Percentiles rank a stretch among this genome's conserved stretches.
These are phyloP conservation scores for Canavalia gladiata DNA, from an alignment of 306 rosid genomes.

Conservation along the genomic window DNA sequence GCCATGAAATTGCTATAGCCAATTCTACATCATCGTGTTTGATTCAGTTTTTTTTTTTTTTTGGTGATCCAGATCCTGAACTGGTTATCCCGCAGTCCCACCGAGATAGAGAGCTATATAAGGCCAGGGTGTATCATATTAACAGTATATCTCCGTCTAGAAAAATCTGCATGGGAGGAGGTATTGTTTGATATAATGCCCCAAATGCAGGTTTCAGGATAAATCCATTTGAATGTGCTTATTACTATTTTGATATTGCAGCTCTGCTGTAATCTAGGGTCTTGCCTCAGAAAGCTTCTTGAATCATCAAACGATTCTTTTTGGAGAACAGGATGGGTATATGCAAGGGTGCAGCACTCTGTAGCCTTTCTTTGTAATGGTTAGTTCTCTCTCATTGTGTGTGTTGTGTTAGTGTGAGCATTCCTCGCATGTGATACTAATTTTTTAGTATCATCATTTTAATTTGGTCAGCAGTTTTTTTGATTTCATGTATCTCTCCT, in stretches of 20 bases:
- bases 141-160: constrained; percentile 71
- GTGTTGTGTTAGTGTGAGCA: constrained; percentile 39
- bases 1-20: constrained; percentile 41
- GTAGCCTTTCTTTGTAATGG: constrained; percentile 74
- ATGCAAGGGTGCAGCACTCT: constrained; percentile 64
- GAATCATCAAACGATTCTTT: constrained; percentile 66
- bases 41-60: constrained; percentile 39
- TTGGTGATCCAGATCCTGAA: constrained; percentile 63
- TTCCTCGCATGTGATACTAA: background rate
- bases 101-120: constrained; percentile 88
- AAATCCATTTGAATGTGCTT: constrained; percentile 18
- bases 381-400: constrained; percentile 48
- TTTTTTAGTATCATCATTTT: background rate
- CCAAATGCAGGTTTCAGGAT: constrained; percentile 4
- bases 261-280: constrained; percentile 71
- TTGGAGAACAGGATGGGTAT: constrained; percentile 88
- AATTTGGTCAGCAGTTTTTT: constrained; percentile 6
- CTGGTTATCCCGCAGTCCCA: constrained; percentile 84
- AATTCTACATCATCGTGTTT: constrained; percentile 39
- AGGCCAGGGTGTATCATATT: constrained; percentile 87
- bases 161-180: constrained; percentile 76
- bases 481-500: constrained; percentile 31
- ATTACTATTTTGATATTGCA: constrained; percentile 50
- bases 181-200: constrained; percentile 55
- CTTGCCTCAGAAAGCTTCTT: constrained; percentile 71